Evolutionary conservation across 75 land plant genomes (phyloP), one percentile per base, ranked within the genome.

Genomic region (Pinus tabuliformis): DNA sequence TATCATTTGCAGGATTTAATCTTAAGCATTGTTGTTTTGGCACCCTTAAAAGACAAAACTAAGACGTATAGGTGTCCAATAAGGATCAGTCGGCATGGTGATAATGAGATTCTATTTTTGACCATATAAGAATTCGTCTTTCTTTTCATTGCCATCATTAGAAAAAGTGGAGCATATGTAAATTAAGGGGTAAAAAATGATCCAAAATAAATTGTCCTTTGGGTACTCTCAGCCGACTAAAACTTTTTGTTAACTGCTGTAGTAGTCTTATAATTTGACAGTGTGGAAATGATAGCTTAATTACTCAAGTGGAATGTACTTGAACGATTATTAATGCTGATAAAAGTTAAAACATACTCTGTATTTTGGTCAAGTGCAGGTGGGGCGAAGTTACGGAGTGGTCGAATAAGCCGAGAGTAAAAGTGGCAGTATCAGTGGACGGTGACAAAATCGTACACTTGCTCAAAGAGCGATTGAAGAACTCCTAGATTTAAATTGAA

Each of bases 381-480:
- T 94, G 84, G 84, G 91, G 73, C 8, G 95, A 90, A 74, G 83
- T 83, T 58, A 89, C 91, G 54, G 93, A 86, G 60, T 96, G 99
- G 99, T 80, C 86, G 12, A 86, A 92, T 61, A 90, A 92, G 64
- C 99, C 99, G 4, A 52, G 76, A 1, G 91, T 96, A 26, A 96
- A 96, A 82, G 99, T 96, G 21, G 99, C 99, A 71, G 90, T 96
- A 52, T 88, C 99, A 18, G 98, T 96, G 15, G 95, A 96, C 81
- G 92, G 90, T 77, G 86, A 91, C 54, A 80, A 83, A 26, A 82
- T 94, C 22, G 58, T 85, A 21, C 70, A 75, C 26, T 63, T 94
- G 68, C 75, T 96, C 57, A 84, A 85, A 86, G 98, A 94, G 1
- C 89, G 99, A 58, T 89, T 96, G 17, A 85, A 86, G 70, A 78